Evolutionary conservation across 2,329 filamentous ascomycete genomes (phyloP), one percentile per base, ranked within the genome.

Genomic region (Fonsecaea pugnacius): DNA sequence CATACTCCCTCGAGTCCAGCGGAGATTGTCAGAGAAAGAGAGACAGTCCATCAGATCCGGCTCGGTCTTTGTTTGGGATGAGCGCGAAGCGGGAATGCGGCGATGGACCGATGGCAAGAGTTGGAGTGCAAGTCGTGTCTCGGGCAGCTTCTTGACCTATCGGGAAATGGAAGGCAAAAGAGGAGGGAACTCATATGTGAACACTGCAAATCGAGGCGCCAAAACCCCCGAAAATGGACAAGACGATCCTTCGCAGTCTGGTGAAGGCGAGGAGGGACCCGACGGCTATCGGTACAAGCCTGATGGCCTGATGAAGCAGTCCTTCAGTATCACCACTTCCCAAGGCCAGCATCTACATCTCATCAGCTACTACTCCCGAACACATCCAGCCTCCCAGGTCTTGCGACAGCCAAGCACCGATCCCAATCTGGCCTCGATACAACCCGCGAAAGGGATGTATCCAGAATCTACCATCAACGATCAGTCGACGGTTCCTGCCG

Each of bases 31-130:
- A 2, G 95, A 99, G 78, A 98, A 98, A 80, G 95, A 99, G 80
- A 87, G 95, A 67, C 93, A 97, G 75, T 92, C 92, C 3, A 99
- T 99, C 76, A 89, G 92, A 74, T 96, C 94, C 0, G 95, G 95
- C 50, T 99, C 95, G 0, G 94, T 99, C 3, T 99, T 98, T 73
- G 95, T 99, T n/a, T 99, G 95, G 95, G 95, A 99, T 77, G 95
- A 99, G 82, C 85, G 94, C 72, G 95, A 99, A 81, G 95, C 95
- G 10, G 95, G 95, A 70, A 99, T 99, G 95, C 86, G 95, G 73
- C 85, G 95, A 77, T 99, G 95, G 95, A 99, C 95, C 0, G 95
- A 99, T 73, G 95, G 95, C 62, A 99, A 99, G 78, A 98, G 94
- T 38, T 99, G 95, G 95, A 98, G 94, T 74, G 95, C 95, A 36